Evolutionary conservation across 345 rosid species (phyloP), one percentile per base, ranked within the genome.

Genomic region (Cochlearia excelsa): DNA sequence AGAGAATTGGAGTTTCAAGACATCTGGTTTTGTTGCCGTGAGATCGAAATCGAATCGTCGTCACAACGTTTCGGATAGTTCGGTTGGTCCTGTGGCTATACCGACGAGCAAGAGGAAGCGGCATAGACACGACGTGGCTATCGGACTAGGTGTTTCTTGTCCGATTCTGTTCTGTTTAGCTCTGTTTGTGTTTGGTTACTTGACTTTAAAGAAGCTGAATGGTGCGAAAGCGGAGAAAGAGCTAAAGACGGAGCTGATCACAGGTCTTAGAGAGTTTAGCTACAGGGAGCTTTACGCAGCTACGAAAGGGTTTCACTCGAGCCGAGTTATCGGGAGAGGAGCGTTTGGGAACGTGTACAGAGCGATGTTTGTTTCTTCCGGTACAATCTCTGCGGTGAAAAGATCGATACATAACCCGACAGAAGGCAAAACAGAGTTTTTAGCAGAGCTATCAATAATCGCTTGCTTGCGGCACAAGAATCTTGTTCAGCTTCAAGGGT

Each of bases 401-500:
- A 77, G 97, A 64, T 90, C 96, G 1, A 90, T 78, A 59, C 95
- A 81, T 49, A 87, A 85, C 47, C 77, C 87, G 30, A 86, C 78
- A 1, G 96, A 94, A 75, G 95, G 97, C 37, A 87, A 84, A 51
- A 74, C 87, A 1, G 97, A 94, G 63, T 94, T 94, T 64, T 57
- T 94, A 4, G 90, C 96, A 10, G 99, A 94, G 65, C 38, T 90
- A 41, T 80, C 97, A 0, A 84, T 84, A 61, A 90, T 94, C 50
- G 96, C 97, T 51, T 64, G 99, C 63, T 77, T 94, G 81, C 77
- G 97, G 28, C 97, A 94, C 80, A 94, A 90, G 86, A 90, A 90
- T 75, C 72, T 94, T 69, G 82, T 85, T 59, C 99, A 72, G 72
- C 64, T 94, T 9, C 88, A 81, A 42, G 99, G 99, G 23, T 94